Base-by-base conservation (phyloP, 116 monocot species). In the Posidonia oceanica region DNA sequence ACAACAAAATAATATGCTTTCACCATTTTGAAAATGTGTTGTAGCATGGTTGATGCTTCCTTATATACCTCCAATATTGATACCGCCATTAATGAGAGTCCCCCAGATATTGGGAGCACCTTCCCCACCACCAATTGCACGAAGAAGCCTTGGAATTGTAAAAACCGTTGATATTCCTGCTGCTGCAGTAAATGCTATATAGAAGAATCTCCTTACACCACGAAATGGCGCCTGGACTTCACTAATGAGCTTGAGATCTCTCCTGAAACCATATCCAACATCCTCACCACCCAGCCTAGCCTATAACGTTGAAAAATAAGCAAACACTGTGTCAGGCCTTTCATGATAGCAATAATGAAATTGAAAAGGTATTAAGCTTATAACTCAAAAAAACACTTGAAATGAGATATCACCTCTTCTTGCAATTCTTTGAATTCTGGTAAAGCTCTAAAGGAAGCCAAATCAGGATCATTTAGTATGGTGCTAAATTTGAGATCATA, bases 181-280 rank as follows among this genome's bases (percentile, higher is more conserved):
- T 64, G 92, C 97, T 37, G 83, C 87, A 58, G 85, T 73, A 69
- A 97, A 71, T 66, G 97, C 97, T 21, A 92, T 83, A 81, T 97
- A 97, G 68, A 97, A 97, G 82, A 97, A 97, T 80, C 89, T 92
- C 75, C 97, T 83, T 62, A 97, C 85, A 69, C 97, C 92, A 70
- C 97, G 91, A 85, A 97, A 97, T 78, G 97, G 97, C 72, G 97
- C 91, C 75, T 89, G 93, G 69, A 97, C 97, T 82, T 97, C 97
- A 82, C 97, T 89, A 57, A 97, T 97, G 55, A 97, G 87, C 79
- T 97, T 97, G 61, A 97, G 82, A 70, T 97, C 97, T 85, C 97
- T 91, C 72, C 87, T 83, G 72, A 97, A 97, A 63, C 97, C 87
- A 83, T 85, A 92, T 13, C 97, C 97, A 68, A 97, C 79, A 68